These are phyloP conservation scores for Coix lacrymajobi DNA, from an alignment of 176 grass and related monocot species.

Conservation along the genomic window DNA sequence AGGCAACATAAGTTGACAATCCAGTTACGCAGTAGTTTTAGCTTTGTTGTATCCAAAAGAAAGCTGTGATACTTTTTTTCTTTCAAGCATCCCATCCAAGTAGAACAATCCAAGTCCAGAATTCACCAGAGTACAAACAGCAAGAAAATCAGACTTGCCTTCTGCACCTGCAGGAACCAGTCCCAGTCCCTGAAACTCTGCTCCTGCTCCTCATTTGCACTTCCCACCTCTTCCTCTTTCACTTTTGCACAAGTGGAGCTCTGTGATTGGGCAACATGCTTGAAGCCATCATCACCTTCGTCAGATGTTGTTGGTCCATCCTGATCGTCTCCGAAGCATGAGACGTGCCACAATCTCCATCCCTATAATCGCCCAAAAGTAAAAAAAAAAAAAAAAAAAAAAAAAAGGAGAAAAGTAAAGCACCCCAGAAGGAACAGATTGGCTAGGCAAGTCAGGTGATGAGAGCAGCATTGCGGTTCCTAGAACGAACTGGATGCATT, in stretches of 20 bases:
- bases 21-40: background rate
- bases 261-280: background rate
- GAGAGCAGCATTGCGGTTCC: background rate
- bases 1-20: background rate
- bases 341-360: slow-evolving; percentile 35
- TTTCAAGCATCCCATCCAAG: background rate
- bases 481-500: background rate
- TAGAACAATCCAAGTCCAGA: background rate
- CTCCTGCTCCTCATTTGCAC: slow-evolving; percentile 5
- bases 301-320: slow-evolving; percentile 37
- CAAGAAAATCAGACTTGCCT: slow-evolving; percentile 25
- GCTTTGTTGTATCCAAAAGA: background rate
- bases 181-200: slow-evolving; percentile 1
- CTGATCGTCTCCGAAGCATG: slow-evolving; percentile 53
- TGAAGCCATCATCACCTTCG: background rate
- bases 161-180: slow-evolving; percentile 31
- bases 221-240: background rate
- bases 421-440: background rate
- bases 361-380: slow-evolving; percentile 30
- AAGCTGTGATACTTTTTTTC: background rate
- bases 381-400: too few species aligned
- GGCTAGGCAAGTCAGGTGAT: background rate
- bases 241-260: background rate
- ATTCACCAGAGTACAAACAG: background rate
- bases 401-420: too few species aligned